Evolutionary conservation across 441 rosid species (phyloP), one percentile per base, ranked within the genome.

Genomic region (Adansonia gregorii): DNA sequence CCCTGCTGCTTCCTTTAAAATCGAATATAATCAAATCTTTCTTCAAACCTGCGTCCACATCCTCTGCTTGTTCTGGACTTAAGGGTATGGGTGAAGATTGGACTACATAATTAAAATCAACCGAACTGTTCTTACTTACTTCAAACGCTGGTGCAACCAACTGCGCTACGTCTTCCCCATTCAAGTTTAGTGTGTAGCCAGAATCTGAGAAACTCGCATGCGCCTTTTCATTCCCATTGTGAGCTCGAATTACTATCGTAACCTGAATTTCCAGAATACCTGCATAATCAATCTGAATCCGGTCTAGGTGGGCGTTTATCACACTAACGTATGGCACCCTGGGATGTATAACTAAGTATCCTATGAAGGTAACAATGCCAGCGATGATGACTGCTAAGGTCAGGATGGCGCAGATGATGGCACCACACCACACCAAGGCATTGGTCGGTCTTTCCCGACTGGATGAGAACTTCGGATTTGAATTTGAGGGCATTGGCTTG

Each of bases 281-380:
- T 0, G 83, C 52, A 35, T 24, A 67, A 52, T 82, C 83, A 60
- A 88, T 85, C 71, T 79, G 85, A 19, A 94, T 81, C 15, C 48
- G 24, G 77, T 89, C 84, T 20, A 96, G 93, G 61, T 81, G 88
- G 35, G 98, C 99, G 2, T 63, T 54, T 0, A 73, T 15, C 20
- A 94, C 94, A 24, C 89, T 86, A 35, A 96, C 81, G 80, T 87
- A 78, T 0, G 98, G 99, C 22, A 93, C 81, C 48, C 97, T 81
- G 0, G 98, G 98, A 66, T 92, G 98, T 52, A 94, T 85, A 6
- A 94, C 79, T 54, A 88, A 1, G 85, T 96, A 96, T 6, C 93
- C 95, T 14, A 86, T 85, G 82, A 93, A 88, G 48, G 93, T 71
- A 2, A 77, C 86, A 61, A 94, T 83, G 52, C 98, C 97, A 3